These are phyloP conservation scores for Geotrichum reessii DNA, from an alignment of 1,139 yeast species.

Conservation along the genomic window DNA sequence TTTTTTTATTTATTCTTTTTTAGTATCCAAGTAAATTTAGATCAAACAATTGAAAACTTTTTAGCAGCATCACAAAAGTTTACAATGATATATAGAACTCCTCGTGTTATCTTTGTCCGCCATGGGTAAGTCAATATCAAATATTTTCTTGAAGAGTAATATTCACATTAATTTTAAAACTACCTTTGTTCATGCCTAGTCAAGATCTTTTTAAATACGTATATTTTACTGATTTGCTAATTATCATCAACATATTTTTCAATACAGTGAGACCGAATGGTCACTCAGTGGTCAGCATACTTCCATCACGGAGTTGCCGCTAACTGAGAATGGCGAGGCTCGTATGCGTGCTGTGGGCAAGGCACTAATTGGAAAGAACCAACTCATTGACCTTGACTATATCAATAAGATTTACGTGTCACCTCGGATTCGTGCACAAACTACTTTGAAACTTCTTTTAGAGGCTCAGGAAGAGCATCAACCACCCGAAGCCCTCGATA, in stretches of 20 bases:
- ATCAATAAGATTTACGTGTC: conserved; percentile 66
- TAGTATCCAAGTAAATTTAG: not conserved
- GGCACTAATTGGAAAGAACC: conserved; percentile 56
- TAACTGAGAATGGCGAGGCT: conserved; percentile 69
- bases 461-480: conserved; percentile 26
- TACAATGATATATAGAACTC: conserved; percentile 38
- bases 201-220: no score
- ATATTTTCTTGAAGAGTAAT: no score
- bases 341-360: conserved; percentile 74
- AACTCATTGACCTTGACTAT: conserved; percentile 56
- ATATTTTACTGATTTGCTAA: not conserved
- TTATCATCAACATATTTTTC: not conserved
- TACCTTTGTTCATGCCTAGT: not conserved
- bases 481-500: not conserved
- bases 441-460: conserved; percentile 55
- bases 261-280: conserved; percentile 81
- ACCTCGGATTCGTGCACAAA: conserved; percentile 74
- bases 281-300: conserved; percentile 90
- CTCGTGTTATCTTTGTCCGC: conserved; percentile 75
- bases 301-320: conserved; percentile 70
- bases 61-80: not conserved
- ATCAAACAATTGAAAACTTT: not conserved
- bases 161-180: no score
- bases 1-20: not conserved
- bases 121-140: conserved; percentile 57